A percentile compares a stretch with the other conserved stretches of the same genome.
Conservation (phyloP, 805 yeast genomes). For the Clavispora carvajalis region DNA sequence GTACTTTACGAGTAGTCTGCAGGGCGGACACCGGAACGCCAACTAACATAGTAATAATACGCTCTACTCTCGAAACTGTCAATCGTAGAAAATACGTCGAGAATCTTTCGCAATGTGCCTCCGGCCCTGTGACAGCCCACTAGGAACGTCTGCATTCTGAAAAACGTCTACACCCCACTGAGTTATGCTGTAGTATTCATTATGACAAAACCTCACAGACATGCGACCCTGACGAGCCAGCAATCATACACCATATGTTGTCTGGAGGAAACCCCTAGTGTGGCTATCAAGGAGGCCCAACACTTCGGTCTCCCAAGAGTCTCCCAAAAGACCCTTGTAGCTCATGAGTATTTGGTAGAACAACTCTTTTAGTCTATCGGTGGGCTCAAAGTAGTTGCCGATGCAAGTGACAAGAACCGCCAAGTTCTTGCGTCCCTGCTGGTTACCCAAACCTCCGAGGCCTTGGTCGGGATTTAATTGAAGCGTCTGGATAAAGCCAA, state of each 20-base stretch:
- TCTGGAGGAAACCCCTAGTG: conserved; percentile 14
- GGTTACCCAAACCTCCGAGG: conserved; percentile 42
- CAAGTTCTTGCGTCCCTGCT: conserved; percentile 42
- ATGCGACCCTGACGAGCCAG: not conserved
- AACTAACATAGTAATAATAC: no score
- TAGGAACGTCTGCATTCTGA: no score
- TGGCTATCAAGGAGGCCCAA: conserved; percentile 28
- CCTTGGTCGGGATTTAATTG: conserved; percentile 59
- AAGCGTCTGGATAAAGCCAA: conserved; percentile 74
- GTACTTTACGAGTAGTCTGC: conserved; percentile 45
- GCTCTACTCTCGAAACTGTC: no score
- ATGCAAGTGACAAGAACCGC: conserved; percentile 55
- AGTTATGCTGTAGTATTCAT: not conserved
- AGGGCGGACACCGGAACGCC: not conserved
- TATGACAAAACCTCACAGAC: not conserved
- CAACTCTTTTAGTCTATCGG: conserved; percentile 37
- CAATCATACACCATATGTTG: conserved; percentile 9
- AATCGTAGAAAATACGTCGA: no score
- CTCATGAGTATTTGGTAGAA: conserved; percentile 43
- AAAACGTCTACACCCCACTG: no score
- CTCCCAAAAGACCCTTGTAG: conserved; percentile 45
- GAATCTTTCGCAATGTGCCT: no score
- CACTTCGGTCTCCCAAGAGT: conserved; percentile 29
- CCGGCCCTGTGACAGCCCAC: no score
- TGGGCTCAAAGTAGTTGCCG: conserved; percentile 49